These are phyloP conservation scores for Plantago coronopus DNA, from an alignment of 305 asterid species.

Conservation along the genomic window DNA sequence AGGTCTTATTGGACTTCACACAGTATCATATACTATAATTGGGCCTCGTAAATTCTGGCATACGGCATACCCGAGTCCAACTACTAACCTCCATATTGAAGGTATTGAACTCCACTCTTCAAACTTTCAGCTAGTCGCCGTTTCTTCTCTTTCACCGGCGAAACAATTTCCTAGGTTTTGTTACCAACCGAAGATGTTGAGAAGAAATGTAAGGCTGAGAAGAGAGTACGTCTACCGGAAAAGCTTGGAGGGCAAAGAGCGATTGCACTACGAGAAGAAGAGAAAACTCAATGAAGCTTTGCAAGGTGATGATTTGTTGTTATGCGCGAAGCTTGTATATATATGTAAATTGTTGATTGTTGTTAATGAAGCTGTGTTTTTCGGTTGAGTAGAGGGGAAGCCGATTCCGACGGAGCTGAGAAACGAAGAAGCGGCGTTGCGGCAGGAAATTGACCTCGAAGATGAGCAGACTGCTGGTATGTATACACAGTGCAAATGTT, in stretches of 20 bases:
- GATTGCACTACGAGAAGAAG: slow-evolving; percentile 80
- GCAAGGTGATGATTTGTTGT: slow-evolving; percentile 38
- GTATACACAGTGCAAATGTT: not conserved
- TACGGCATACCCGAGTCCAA: no score
- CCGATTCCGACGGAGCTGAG: slow-evolving; percentile 98
- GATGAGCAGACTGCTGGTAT: slow-evolving; percentile 80
- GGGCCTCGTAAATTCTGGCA: no score
- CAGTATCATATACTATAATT: no score
- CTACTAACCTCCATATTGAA: no score
- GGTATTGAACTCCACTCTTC: no score
- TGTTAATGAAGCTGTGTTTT: not conserved
- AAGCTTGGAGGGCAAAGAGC: slow-evolving; percentile 84
- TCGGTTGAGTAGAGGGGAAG: slow-evolving; percentile 56
- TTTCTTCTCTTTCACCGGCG: no score
- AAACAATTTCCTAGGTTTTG: not conserved
- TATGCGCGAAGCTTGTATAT: no score
- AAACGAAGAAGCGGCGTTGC: slow-evolving; percentile 85
- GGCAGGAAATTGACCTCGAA: slow-evolving; percentile 88
- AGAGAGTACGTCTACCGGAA: slow-evolving; percentile 82
- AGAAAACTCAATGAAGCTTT: slow-evolving; percentile 74
- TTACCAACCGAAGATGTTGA: slow-evolving; percentile 44
- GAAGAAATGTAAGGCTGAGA: slow-evolving; percentile 65
- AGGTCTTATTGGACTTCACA: no score
- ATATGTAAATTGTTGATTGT: no score
- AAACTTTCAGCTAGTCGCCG: no score